Evolutionary conservation across 2,329 filamentous ascomycete genomes (phyloP).

Genomic region (Exophiala mesophila): DNA sequence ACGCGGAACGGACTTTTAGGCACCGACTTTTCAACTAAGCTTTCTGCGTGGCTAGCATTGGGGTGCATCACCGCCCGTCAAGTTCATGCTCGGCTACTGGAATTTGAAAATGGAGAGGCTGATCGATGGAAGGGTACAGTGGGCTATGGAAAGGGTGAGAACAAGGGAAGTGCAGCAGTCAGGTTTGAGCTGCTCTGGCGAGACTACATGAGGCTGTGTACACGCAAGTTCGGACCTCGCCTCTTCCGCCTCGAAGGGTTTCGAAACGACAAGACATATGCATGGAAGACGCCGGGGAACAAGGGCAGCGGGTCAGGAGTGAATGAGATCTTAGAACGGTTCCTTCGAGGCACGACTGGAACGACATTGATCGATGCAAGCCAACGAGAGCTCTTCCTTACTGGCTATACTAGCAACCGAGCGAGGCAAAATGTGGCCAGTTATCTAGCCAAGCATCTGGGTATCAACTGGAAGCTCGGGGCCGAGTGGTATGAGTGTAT

Average conservation of each 20-base stretch:
- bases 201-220: conserved; percentile 76
- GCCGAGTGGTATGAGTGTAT: conserved; percentile 78
- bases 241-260: conserved; percentile 66
- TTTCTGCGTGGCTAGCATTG: conserved; percentile 67
- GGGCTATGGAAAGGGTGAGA: conserved; percentile 67
- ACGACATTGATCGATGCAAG: conserved; percentile 73
- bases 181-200: conserved; percentile 72
- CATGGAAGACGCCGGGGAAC: conserved; percentile 43
- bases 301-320: conserved; percentile 32
- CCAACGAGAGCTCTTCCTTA: conserved; percentile 67
- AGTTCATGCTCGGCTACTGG: conserved; percentile 61
- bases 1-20: conserved; percentile 69
- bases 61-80: conserved; percentile 70
- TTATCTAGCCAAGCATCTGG: conserved; percentile 67
- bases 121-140: conserved; percentile 36
- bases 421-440: conserved; percentile 71
- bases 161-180: conserved; percentile 63
- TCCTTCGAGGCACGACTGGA: conserved; percentile 65
- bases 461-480: conserved; percentile 73
- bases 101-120: conserved; percentile 61
- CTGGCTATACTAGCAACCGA: conserved; percentile 73
- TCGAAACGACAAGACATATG: conserved; percentile 43
- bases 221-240: conserved; percentile 60
- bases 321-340: conserved; percentile 49
- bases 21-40: conserved; percentile 67